Percentiles rank a stretch among this genome's conserved stretches.
These are phyloP conservation scores for Stephania yunnanensis DNA, from an alignment of 164 flowering plant genomes.

Conservation along the genomic window DNA sequence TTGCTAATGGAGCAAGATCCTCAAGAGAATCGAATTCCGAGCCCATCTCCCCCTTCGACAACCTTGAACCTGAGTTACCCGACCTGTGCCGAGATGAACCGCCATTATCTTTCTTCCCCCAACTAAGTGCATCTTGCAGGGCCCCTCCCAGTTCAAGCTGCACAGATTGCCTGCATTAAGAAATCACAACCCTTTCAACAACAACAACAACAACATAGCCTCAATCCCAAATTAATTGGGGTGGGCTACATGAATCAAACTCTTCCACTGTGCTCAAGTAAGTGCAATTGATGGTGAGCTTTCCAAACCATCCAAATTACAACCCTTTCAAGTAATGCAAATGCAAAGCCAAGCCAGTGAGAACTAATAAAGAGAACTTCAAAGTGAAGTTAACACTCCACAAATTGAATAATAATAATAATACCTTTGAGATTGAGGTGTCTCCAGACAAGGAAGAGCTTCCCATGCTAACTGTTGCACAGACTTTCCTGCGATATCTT, in stretches of 20 bases:
- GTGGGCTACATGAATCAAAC: no score
- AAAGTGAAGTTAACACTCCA: neutral
- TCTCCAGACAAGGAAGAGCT: conserved; percentile 48
- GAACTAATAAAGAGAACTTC: conserved; percentile 2
- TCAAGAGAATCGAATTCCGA: conserved; percentile 75
- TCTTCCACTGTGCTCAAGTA: no score
- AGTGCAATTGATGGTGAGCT: no score
- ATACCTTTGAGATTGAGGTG: conserved; percentile 50
- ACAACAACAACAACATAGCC: no score
- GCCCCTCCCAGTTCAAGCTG: conserved; percentile 34
- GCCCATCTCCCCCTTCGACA: conserved; percentile 21
- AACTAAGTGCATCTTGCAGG: conserved; percentile 20
- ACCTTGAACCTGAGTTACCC: conserved; percentile 22
- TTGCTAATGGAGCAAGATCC: conserved; percentile 90
- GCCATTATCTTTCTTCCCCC: conserved; percentile 24
- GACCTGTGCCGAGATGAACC: conserved; percentile 27
- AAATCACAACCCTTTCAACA: neutral
- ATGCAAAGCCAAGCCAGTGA: conserved; percentile 4
- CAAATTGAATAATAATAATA: conserved; percentile 26
- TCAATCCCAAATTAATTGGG: no score
- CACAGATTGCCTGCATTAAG: conserved; percentile 30
- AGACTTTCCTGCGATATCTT: conserved; percentile 83
- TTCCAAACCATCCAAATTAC: neutral
- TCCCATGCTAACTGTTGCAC: conserved; percentile 88
- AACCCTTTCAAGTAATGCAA: neutral